Evolutionary conservation across 495 filamentous ascomycete genomes (phyloP).

Genomic region (Podospora conica): DNA sequence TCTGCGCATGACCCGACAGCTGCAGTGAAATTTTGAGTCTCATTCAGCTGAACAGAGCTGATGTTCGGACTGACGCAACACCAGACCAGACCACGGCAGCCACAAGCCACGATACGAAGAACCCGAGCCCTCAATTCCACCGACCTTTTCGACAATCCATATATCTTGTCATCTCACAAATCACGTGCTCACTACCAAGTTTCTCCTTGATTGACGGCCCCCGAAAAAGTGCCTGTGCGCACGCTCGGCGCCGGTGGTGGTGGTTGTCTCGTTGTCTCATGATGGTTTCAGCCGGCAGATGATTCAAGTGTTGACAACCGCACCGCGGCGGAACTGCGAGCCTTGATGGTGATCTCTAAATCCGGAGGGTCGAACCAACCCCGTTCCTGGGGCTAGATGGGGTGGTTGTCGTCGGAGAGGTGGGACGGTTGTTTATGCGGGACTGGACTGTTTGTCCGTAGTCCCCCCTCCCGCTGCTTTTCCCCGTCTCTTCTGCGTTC

Average conservation of each 20-base stretch:
- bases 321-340: not conserved
- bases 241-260: not conserved
- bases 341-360: not conserved
- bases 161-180: not conserved
- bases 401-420: not conserved
- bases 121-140: not conserved
- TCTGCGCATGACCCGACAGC: not conserved
- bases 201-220: not conserved
- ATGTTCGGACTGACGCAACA: not conserved
- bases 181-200: not conserved
- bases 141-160: not conserved
- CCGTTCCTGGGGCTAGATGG: not conserved
- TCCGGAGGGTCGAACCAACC: not conserved
- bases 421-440: not conserved
- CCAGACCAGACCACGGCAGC: not conserved
- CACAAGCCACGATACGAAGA: not conserved
- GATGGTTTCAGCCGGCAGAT: constrained; percentile 12
- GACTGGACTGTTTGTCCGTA: not conserved
- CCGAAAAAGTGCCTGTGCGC: not conserved
- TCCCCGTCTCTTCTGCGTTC: not conserved
- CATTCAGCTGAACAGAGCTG: not conserved
- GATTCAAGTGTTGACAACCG: not conserved
- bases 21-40: not conserved
- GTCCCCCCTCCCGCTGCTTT: not conserved
- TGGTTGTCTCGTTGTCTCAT: constrained; percentile 16